phyloP scores from a whole-genome alignment of 1,284 basidiomycete species.

The Tremellales sp. region DNA sequence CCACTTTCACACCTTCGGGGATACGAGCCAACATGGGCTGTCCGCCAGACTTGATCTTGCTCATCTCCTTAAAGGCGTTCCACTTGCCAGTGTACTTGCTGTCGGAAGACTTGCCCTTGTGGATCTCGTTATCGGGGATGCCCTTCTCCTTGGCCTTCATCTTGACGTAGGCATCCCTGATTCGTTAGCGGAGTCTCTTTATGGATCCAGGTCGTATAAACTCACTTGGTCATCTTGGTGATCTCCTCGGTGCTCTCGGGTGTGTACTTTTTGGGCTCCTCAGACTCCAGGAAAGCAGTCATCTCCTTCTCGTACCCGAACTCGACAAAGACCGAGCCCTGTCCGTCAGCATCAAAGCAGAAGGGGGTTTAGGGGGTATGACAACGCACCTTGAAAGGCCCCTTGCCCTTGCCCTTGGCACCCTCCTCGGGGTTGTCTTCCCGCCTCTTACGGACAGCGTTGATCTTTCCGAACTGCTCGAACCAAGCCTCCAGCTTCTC shows the following conservation, averaged over 20 bases:
- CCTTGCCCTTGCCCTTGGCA: constrained; percentile 21
- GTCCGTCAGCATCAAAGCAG: constrained; percentile 7
- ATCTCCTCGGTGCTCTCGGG: constrained; percentile 59
- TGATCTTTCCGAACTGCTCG: constrained; percentile 69
- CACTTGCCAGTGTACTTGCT: constrained; percentile 53
- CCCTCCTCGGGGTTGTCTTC: constrained; percentile 52
- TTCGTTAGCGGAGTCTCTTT: not conserved
- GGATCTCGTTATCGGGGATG: constrained; percentile 46
- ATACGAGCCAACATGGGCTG: constrained; percentile 36
- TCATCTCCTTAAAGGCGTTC: constrained; percentile 87
- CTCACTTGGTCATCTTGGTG: constrained; percentile 80
- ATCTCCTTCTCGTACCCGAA: constrained; percentile 70
- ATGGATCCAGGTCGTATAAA: constrained; percentile 4
- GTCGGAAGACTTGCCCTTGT: constrained; percentile 7
- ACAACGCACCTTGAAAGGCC: constrained; percentile 33
- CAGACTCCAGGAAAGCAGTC: constrained; percentile 69
- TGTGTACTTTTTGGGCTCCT: constrained; percentile 69
- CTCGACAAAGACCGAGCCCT: constrained; percentile 92
- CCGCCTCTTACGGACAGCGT: constrained; percentile 77
- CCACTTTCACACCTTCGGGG: constrained; percentile 38
- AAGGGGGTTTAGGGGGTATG: not conserved
- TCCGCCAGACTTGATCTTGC: constrained; percentile 48
- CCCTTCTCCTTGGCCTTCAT: constrained; percentile 99
- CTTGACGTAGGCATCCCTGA: constrained; percentile 80
- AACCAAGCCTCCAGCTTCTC: constrained; percentile 78